Base-by-base conservation (phyloP, 2,329 filamentous ascomycete species). In the Lachnellula cervina region DNA sequence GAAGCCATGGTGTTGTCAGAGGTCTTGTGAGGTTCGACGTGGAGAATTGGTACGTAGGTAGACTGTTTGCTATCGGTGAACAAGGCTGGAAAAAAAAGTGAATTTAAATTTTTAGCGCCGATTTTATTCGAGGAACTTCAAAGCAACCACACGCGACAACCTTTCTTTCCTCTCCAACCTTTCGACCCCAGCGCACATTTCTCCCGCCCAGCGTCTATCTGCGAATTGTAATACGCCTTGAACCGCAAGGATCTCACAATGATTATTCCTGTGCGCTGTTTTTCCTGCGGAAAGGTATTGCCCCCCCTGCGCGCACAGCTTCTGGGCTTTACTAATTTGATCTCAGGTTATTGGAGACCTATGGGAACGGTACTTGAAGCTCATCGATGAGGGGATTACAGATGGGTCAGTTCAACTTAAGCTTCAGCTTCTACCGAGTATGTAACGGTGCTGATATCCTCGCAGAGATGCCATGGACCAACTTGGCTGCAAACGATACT, bases 251-350 rank as follows among this genome's bases (percentile, higher is more conserved):
- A 49, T n/a, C 4, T 64, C 77, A 88, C 76, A 55, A 99, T 99
- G 94, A 99, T 99, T 75, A 97, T 99, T 66, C 94, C 94, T 2
- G 90, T 99, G 64, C 90, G 94, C 66, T 99, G 94, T 78, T 99
- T 99, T 76, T 97, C 94, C 56, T 99, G 94, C 74, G 94, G 94
- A 74, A 99, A 99, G 89, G 94, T 96, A 75, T 58, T 74, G 64
- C 13, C 28, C 28, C 28, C 28, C 28, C 7, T 28, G 19, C 50
- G n/a, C 38, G 45, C n/a, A 52, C 44, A 44, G 19, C 34, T 25
- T 34, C 37, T 14, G 52, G 40, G 37, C 53, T 57, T 46, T 19
- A 52, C 56, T 66, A 38, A 66, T 52, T 32, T 17, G 13, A 34
- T 34, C 25, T 37, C 46, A 97, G 94, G 94, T 99, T 71, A 90